Percentiles rank a stretch among this genome's conserved stretches.
These are phyloP conservation scores for Clavispora carvajalis DNA, from an alignment of 805 yeast genomes.

Conservation along the genomic window DNA sequence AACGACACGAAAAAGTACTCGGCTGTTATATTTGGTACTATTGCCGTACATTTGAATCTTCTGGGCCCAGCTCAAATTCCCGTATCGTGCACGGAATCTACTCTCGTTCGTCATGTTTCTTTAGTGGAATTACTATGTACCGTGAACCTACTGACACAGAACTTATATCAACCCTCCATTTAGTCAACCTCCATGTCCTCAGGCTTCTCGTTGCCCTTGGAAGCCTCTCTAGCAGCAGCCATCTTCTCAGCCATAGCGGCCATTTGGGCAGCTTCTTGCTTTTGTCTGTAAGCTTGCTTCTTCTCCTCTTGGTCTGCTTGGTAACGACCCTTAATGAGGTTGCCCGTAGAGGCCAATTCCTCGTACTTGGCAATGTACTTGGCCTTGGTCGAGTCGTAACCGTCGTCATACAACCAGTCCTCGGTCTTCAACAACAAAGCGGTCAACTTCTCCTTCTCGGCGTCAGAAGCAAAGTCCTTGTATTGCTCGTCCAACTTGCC, in stretches of 20 bases:
- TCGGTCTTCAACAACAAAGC: conserved; percentile 79
- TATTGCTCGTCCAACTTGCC: conserved; percentile 93
- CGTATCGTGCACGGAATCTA: too few relatives aligned
- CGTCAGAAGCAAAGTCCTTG: conserved; percentile 80
- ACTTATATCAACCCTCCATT: not conserved
- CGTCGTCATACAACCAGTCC: conserved; percentile 98
- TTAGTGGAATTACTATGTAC: not conserved
- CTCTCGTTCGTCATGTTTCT: too few relatives aligned
- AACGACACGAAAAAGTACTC: too few relatives aligned
- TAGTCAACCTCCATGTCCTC: conserved; percentile 19
- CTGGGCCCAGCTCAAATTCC: too few relatives aligned
- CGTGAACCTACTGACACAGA: not conserved
- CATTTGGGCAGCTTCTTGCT: conserved; percentile 82
- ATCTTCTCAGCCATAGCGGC: conserved; percentile 78
- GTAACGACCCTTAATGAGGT: conserved; percentile 93
- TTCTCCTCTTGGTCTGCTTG: conserved; percentile 91
- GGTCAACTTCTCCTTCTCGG: conserved; percentile 76
- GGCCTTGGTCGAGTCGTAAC: conserved; percentile 94
- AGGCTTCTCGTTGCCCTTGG: conserved; percentile 19
- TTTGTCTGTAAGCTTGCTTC: conserved; percentile 80
- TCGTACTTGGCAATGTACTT: conserved; percentile 96
- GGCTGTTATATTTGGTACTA: too few relatives aligned
- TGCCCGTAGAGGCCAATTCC: conserved; percentile 92
- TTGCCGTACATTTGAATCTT: too few relatives aligned
- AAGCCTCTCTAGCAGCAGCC: conserved; percentile 70